Percentiles rank a stretch among this genome's conserved stretches.
Conservation (phyloP, 2,329 filamentous ascomycete genomes). For the Esteya vermicola region DNA sequence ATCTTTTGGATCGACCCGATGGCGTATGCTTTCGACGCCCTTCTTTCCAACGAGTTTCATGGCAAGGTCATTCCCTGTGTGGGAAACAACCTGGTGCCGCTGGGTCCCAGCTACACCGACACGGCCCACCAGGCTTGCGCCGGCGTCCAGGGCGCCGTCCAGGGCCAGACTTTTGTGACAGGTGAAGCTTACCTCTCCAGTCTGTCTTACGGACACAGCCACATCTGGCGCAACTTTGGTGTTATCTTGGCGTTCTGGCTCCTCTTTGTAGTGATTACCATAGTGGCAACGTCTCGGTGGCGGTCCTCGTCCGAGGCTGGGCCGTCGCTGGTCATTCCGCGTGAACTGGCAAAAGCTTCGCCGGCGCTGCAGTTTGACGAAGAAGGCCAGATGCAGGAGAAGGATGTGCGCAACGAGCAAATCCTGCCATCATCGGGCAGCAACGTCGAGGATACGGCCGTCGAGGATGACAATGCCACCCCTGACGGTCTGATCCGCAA, state of each 20-base stretch:
- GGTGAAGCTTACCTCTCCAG: constrained; percentile 26
- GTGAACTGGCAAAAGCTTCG: constrained; percentile 6
- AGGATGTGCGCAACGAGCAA: not conserved
- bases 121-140: constrained; percentile 34
- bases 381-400: not conserved
- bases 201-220: constrained; percentile 39
- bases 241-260: constrained; percentile 63
- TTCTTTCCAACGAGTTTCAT: constrained; percentile 40
- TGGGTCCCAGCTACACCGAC: constrained; percentile 27
- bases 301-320: constrained; percentile 3
- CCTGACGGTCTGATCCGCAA: constrained; percentile 40
- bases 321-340: constrained; percentile 7
- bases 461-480: not conserved
- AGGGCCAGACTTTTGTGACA: constrained; percentile 31
- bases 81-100: constrained; percentile 33
- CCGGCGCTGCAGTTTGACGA: not conserved
- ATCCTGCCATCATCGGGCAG: not conserved
- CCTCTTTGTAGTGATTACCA: constrained; percentile 60
- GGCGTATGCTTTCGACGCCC: constrained; percentile 48
- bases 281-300: constrained; percentile 5
- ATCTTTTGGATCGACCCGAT: constrained; percentile 51
- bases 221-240: constrained; percentile 66
- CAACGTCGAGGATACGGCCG: not conserved
- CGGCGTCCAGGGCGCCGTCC: constrained; percentile 38
- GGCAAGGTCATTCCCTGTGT: constrained; percentile 36